A percentile compares a stretch with the other conserved stretches of the same genome.
phyloP scores from a whole-genome alignment of 2,329 filamentous ascomycete species.

The Aspergillus ochraceoroseus region DNA sequence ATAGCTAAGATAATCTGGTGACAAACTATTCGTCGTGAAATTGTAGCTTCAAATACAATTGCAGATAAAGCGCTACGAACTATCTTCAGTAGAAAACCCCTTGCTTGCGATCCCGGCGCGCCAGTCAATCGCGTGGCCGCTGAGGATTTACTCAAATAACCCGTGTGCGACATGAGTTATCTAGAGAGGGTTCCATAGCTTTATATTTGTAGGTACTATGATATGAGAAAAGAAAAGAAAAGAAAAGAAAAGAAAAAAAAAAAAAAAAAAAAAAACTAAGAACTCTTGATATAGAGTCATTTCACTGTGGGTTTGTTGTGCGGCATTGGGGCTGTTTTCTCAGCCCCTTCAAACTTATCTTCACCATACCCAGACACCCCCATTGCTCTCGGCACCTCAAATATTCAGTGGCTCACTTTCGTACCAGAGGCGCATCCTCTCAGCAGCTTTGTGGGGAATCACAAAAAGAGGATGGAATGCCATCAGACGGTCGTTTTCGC shows the following conservation, averaged over 20 bases:
- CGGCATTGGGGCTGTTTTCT: background rate
- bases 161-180: background rate
- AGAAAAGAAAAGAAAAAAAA: too few species aligned
- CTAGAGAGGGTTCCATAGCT: background rate
- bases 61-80: too few species aligned
- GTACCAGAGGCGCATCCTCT: constrained; percentile 62
- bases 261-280: too few species aligned
- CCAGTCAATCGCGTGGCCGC: constrained; percentile 3
- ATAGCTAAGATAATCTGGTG: too few species aligned
- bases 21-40: too few species aligned
- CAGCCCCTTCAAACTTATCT: background rate
- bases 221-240: constrained; percentile 6
- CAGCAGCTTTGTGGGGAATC: constrained; percentile 66
- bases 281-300: too few species aligned
- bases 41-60: too few species aligned
- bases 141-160: constrained; percentile 5
- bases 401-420: constrained; percentile 31
- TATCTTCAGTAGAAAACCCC: background rate
- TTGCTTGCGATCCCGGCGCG: background rate
- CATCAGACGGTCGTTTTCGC: constrained; percentile 63
- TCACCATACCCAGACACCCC: background rate
- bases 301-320: too few species aligned
- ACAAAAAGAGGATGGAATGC: constrained; percentile 80
- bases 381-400: constrained; percentile 2
- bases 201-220: constrained; percentile 6